Base-by-base conservation (phyloP, 352 stramenopile genomes). In the Phytophthora kernoviae region DNA sequence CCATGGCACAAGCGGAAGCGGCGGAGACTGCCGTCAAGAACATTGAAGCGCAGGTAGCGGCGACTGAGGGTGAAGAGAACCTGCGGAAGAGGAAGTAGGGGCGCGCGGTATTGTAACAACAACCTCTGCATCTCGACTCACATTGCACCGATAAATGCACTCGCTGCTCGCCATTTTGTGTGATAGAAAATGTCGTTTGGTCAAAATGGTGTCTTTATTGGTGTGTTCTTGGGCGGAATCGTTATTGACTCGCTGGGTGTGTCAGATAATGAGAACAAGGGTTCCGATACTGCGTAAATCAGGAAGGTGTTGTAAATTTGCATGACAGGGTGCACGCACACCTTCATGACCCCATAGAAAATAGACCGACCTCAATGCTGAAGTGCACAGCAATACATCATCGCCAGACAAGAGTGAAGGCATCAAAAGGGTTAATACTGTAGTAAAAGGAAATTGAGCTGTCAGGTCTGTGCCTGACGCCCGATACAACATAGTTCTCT, bases 71-170 rank as follows among this genome's bases (percentile, higher is more conserved):
- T 48, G 71, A 72, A 37, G 66, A 75, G 41, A 77, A 65, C 11
- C 51, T 90, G 41, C 74, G 81, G 68, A 88, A 90, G 73, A 81
- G 82, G 63, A 90, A 88, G 77, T 90, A 73, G 60, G 57, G 44
- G 36, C 24, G 12, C 9, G 5, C 10, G 41, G 21, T 39, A 22
- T 36, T 30, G 45, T 57, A 56, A 15, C 21, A 15, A 44, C 43
- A 51, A 48, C 22, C 50, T 68, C 30, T 60, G 34, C 37, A 40
- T 36, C 48, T 39, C 33, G 33, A 39, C 33, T 30, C 33, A 4
- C 58, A 54, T 54, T 34, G 42, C 22, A 55, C 54, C 30, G 46
- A 41, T 63, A 62, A 61, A 66, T 66, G 44, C 56, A 20, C 57
- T 71, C 27, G 47, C 47, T 54, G 42, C 52, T 69, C 65, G 44